Evolutionary conservation across 768 basidiomycete genomes (phyloP).

Genomic region (Mrakia hoshinonis): DNA sequence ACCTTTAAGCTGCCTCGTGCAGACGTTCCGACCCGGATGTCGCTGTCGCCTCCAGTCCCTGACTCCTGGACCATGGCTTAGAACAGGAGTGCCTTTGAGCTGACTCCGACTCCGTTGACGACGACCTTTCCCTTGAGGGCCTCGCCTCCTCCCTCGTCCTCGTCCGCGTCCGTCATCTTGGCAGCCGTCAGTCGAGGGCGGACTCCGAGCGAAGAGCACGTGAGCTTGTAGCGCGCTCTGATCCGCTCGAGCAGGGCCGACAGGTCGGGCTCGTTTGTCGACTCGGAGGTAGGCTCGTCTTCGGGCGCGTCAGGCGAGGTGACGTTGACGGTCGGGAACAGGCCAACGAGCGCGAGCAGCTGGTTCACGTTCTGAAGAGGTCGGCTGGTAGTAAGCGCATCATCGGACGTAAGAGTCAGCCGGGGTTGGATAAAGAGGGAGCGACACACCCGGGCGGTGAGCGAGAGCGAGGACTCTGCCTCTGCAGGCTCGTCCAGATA

Average conservation of each 20-base stretch:
- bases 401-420: conserved; percentile 6
- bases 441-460: conserved; percentile 14
- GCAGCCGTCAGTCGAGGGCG: conserved; percentile 43
- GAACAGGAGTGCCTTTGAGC: conserved; percentile 23
- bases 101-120: conserved; percentile 23
- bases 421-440: neutral
- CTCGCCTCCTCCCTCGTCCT: neutral
- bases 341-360: conserved; percentile 60
- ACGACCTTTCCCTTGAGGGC: conserved; percentile 21
- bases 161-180: conserved; percentile 8
- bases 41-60: no score
- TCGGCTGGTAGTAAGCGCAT: conserved; percentile 42
- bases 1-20: no score
- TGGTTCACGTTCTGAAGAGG: conserved; percentile 55
- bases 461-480: neutral
- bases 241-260: conserved; percentile 70
- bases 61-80: no score
- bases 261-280: conserved; percentile 50
- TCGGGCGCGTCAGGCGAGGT: conserved; percentile 42
- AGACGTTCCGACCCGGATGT: no score
- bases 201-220: conserved; percentile 74
- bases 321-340: conserved; percentile 69
- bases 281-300: conserved; percentile 32
- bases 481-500: no score
- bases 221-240: conserved; percentile 72